Evolutionary conservation across 805 yeast genomes (phyloP), one percentile per base, ranked within the genome.

Genomic region (Kurtzmaniella fragi): DNA sequence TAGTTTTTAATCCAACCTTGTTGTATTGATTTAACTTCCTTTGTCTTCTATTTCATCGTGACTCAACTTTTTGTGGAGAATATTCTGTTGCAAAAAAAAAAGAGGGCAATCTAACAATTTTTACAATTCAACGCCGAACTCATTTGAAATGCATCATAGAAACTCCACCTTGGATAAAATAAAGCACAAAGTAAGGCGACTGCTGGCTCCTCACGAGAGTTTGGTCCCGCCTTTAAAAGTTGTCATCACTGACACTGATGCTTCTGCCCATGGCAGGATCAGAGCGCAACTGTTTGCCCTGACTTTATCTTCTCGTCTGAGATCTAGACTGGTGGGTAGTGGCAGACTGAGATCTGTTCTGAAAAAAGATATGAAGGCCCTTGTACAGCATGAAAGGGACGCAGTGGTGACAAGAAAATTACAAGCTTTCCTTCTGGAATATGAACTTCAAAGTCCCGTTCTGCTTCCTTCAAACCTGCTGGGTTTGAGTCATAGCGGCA

Each of bases 391-490:
- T n/a, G 71, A 65, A 45, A 63, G 67, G 3, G 51, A 63, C 9
- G 62, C 49, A 36, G 61, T 67, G 25, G 54, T 64, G 28, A 59
- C 47, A 54, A 64, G 61, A 41, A 67, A 67, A 46, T 49, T 67
- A 28, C 36, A 44, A 15, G 44, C 47, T 14, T 44, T 59, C 13
- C 40, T 68, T 26, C 52, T 46, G 26, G 71, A 67, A 23, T 49
- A 67, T 44, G 74, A 72, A 1, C 50, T 67, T 23, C 72, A 67
- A 42, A 52, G 48, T 29, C 73, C 74, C 6, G 54, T 67, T 3
- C 59, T 70, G 10, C 48, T 67, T 34, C 59, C 57, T 34, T 16
- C 23, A n/a, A 13, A 9, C 26, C 29, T 17, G n/a, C 15, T 12
- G n/a, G 17, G 34, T 8, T 14, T 36, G 9, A 53, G 65, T 1